phyloP scores from a whole-genome alignment of 208 protist species.

The Angomonas ambiguus region DNA sequence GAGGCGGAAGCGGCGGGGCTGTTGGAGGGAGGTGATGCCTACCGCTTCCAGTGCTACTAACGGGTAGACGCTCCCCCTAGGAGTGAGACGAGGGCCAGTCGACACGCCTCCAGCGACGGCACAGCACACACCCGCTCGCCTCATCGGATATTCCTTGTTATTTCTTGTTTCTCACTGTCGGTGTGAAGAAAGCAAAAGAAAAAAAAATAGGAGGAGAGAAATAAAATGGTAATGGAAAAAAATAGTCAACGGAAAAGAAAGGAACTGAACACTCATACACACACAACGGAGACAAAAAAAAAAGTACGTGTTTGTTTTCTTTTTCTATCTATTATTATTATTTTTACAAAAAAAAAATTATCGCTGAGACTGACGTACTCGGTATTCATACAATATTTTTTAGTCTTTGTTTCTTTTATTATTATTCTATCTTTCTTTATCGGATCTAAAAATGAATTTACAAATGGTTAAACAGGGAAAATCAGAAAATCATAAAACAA shows the following conservation, averaged over 20 bases:
- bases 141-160: too few relatives aligned
- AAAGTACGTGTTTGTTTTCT: too few relatives aligned
- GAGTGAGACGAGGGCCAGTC: too few relatives aligned
- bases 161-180: too few relatives aligned
- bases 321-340: constrained; percentile 3
- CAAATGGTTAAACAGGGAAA: neutral
- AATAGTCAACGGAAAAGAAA: neutral
- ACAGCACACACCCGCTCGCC: neutral
- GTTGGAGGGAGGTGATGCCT: neutral
- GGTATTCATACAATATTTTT: neutral
- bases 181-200: neutral
- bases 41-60: neutral
- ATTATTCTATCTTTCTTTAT: neutral
- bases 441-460: constrained; percentile 10
- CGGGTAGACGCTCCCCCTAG: neutral
- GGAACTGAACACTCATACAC: neutral
- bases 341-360: constrained; percentile 9
- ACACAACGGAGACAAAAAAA: neutral
- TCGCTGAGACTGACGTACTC: too few relatives aligned
- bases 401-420: neutral
- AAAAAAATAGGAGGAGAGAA: neutral
- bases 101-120: too few relatives aligned
- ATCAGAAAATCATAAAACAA: neutral
- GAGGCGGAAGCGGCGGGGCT: constrained; percentile 31
- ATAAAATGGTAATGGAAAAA: constrained; percentile 2